A percentile compares a stretch with the other conserved stretches of the same genome.
These are phyloP conservation scores for Arthroderma sp. DNA, from an alignment of 2,329 filamentous ascomycete genomes.

Conservation along the genomic window DNA sequence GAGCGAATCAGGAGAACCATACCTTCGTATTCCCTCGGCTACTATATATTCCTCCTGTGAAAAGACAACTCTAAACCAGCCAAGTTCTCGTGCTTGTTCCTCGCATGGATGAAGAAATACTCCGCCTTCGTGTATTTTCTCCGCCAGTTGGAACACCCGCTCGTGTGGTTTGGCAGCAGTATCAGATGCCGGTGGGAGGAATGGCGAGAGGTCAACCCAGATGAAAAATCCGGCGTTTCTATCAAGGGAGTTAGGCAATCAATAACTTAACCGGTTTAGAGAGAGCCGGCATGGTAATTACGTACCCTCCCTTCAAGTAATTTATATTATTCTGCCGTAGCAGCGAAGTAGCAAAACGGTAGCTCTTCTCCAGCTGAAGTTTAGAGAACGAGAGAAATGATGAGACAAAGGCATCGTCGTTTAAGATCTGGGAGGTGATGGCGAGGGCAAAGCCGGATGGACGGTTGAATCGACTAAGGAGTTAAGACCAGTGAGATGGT, in stretches of 20 bases:
- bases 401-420: slow-evolving; percentile 4
- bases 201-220: slow-evolving; percentile 39
- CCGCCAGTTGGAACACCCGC: slow-evolving; percentile 34
- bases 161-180: slow-evolving; percentile 17
- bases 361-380: slow-evolving; percentile 14
- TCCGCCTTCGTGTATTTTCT: slow-evolving; percentile 33
- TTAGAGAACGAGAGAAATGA: slow-evolving; percentile 16
- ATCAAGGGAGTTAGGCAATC: not conserved
- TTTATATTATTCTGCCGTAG: slow-evolving; percentile 26
- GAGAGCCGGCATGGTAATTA: not conserved
- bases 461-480: slow-evolving; percentile 2
- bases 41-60: slow-evolving; percentile 23
- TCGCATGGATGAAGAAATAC: slow-evolving; percentile 40
- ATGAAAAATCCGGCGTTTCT: slow-evolving; percentile 46
- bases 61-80: slow-evolving; percentile 45
- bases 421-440: slow-evolving; percentile 4
- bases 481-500: not conserved
- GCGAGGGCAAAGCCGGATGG: slow-evolving; percentile 1
- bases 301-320: slow-evolving; percentile 23
- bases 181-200: slow-evolving; percentile 19
- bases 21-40: slow-evolving; percentile 24
- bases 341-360: slow-evolving; percentile 20
- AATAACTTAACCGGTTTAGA: not conserved
- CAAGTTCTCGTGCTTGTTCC: slow-evolving; percentile 31
- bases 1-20: not conserved